Evolutionary conservation across 106 monocot species (phyloP), one percentile per base, ranked within the genome.

Genomic region (Vanilla planifolia): DNA sequence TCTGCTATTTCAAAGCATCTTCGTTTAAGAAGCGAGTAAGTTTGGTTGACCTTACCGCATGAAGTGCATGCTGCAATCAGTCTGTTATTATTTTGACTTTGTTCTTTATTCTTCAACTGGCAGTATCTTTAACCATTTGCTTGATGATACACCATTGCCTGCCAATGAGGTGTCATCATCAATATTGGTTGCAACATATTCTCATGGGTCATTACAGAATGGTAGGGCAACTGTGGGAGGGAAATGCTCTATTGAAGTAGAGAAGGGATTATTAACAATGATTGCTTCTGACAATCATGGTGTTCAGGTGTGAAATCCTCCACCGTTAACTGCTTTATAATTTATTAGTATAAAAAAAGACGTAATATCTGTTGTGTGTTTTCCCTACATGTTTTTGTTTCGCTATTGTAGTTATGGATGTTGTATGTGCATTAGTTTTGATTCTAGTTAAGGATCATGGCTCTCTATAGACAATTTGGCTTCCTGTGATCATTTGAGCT

Each of bases 101-200:
- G 24, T 52, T 11, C 53, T 68, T 11, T 68, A 33, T 63, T 51
- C 27, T 16, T 59, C 50, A 43, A 50, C 23, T 48, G 60, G 68
- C 93, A 93, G 93, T 68, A 69, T 77, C 60, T 93, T 93, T 75
- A 88, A 85, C 64, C 73, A 89, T 73, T 70, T 93, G 61, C 93
- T 93, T 66, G 93, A 93, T 72, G 93, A 93, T 52, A 79, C 55
- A 41, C 93, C 93, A 53, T 75, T 93, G 67, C 81, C 85, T 62
- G 29, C 59, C 23, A 80, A 77, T 73, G 89, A 93, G 63, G 74
- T 85, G 41, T 93, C 93, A 8, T 89, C 93, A 15, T 93, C 93
- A 61, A 67, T 82, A 28, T 74, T 93, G 66, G 70, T 85, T 66
- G 85, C 82, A 24, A 47, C 81, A 6, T 73, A 65, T 68, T 88